phyloP scores from a whole-genome alignment of 306 rosid species.

The Vachellia collinsii region DNA sequence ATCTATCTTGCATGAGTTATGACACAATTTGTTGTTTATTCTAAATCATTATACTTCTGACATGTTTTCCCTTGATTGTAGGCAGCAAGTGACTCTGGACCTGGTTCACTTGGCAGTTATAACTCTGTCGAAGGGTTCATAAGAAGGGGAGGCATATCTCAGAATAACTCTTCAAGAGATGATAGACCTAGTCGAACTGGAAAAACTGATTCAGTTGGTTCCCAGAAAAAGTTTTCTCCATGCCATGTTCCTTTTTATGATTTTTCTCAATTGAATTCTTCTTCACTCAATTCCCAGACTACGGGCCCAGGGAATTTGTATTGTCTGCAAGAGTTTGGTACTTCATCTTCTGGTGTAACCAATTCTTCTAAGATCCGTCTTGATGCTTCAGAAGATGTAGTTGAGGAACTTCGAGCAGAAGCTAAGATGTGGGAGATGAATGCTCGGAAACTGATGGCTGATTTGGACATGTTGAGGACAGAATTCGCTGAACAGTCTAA shows the following conservation, averaged over 20 bases:
- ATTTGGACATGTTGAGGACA: conserved; percentile 64
- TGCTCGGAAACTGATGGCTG: conserved; percentile 78
- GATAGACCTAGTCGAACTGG: conserved; percentile 31
- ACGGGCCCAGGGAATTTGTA: conserved; percentile 7
- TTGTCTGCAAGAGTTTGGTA: conserved; percentile 30
- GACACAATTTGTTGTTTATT: conserved; percentile 13
- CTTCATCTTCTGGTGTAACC: conserved; percentile 36
- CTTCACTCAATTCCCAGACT: conserved; percentile 40
- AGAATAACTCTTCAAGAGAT: conserved; percentile 11
- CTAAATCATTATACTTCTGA: conserved; percentile 21
- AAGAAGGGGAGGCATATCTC: conserved; percentile 41
- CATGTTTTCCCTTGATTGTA: conserved; percentile 37
- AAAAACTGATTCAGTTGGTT: conserved; percentile 39
- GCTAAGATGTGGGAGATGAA: conserved; percentile 99
- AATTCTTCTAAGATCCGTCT: conserved; percentile 40
- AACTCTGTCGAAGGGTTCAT: conserved; percentile 47
- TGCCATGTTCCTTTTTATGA: conserved; percentile 22
- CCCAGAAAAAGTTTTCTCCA: conserved; percentile 45
- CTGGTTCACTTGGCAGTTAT: conserved; percentile 43
- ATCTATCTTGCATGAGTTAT: conserved; percentile 24
- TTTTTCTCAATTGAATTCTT: conserved; percentile 36
- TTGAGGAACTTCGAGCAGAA: conserved; percentile 79
- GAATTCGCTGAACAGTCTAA: conserved; percentile 70
- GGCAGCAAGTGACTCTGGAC: conserved; percentile 50
- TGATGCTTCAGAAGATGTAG: conserved; percentile 57